Base-by-base conservation (phyloP, 352 stramenopile species). In the Phytophthora fragariaefolia region DNA sequence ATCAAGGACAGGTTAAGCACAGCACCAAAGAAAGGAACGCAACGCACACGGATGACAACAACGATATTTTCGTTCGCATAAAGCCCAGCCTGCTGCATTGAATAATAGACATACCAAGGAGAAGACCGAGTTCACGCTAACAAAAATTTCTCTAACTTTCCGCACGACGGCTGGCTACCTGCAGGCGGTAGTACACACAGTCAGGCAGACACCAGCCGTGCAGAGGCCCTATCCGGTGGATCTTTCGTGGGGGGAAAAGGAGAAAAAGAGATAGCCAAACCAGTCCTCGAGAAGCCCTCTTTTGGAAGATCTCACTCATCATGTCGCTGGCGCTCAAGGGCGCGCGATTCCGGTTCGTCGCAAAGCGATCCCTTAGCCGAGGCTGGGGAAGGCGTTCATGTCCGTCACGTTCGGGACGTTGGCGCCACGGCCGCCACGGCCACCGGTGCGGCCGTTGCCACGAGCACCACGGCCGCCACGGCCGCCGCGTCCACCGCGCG, bases 101-200 rank as follows among this genome's bases (percentile, higher is more conserved):
- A 86, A 83, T 89, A 90, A 85, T 86, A 89, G 66, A 72, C 74
- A 83, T 85, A 81, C 70, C 80, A 87, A 89, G 42, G 66, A 79
- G 72, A 85, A 81, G 79, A 73, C 67, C 63, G 66, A 71, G 74
- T 69, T 77, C 66, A 83, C 77, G 76, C 74, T 82, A 81, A 76
- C 71, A 72, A 83, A 83, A 86, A 87, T 83, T 81, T 83, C 72
- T 93, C 82, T 91, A 93, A 93, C 82, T 86, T 87, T 83, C 68
- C 69, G 60, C 71, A 77, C 63, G 63, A 75, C 69, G 47, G 38
- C 55, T 70, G 68, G 58, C 69, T 69, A 52, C 64, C 58, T 68
- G 66, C 66, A 75, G 48, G 52, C n/a, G n/a, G n/a, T n/a, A 63
- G 48, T 23, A 70, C 57, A 72, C 65, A 73, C 70, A 76, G 58